Conservation (phyloP, 305 asterid genomes). For the Vinca major region DNA sequence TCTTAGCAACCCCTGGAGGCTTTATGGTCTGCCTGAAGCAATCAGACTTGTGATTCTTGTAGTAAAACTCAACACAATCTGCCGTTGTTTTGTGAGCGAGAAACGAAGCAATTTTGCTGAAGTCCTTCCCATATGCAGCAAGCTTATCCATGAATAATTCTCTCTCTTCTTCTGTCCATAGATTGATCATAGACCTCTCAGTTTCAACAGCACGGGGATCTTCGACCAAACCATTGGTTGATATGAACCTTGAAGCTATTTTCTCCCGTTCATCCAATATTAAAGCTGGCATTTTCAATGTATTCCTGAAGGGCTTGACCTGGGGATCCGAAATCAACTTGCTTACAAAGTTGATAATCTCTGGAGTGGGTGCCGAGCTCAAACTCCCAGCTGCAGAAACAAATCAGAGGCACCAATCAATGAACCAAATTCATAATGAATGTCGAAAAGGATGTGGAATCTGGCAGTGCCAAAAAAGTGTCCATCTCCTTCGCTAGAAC, state of each 20-base stretch:
- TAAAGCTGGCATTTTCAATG: constrained; percentile 80
- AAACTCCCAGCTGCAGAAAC: constrained; percentile 54
- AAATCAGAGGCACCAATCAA: constrained; percentile 2
- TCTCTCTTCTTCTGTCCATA: constrained; percentile 72
- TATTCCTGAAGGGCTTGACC: constrained; percentile 52
- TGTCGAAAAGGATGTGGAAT: background rate
- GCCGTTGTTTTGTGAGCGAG: constrained; percentile 71
- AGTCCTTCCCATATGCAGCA: constrained; percentile 63
- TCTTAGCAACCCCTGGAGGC: constrained; percentile 50
- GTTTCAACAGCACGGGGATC: constrained; percentile 76
- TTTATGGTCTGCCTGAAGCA: constrained; percentile 60
- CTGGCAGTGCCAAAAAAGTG: background rate
- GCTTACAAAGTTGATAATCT: constrained; percentile 41
- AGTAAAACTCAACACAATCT: constrained; percentile 90
- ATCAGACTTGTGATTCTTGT: constrained; percentile 89
- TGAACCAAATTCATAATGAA: background rate
- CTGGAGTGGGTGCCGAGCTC: constrained; percentile 46
- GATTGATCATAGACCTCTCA: constrained; percentile 63
- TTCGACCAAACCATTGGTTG: constrained; percentile 75
- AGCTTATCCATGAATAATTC: constrained; percentile 77
- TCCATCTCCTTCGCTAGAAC: no score
- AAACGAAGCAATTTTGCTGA: constrained; percentile 69
- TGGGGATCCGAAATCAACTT: constrained; percentile 50
- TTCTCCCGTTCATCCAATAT: constrained; percentile 62
- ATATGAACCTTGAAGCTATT: constrained; percentile 52